These are phyloP conservation scores for Capsicum baccatum DNA, from an alignment of 257 asterid species.

Conservation along the genomic window DNA sequence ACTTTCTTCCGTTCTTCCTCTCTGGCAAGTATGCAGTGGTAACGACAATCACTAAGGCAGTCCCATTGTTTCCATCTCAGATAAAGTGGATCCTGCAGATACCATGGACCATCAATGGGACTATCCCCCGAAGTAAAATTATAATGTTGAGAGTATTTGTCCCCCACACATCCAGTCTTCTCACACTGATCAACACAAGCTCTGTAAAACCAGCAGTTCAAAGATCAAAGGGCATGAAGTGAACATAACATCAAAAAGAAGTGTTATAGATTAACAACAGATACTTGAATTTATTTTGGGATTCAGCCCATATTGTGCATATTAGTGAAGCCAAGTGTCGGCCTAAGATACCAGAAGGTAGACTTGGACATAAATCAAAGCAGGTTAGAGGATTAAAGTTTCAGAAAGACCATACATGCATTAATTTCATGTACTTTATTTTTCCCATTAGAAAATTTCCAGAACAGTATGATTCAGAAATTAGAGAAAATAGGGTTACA, in stretches of 20 bases:
- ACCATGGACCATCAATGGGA: conserved; percentile 77
- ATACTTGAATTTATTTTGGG: not conserved
- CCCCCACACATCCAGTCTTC: conserved; percentile 87
- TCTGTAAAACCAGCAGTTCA: conserved; percentile 52
- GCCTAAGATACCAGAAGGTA: not conserved
- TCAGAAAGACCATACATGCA: not conserved
- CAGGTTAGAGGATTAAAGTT: not conserved
- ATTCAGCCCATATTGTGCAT: not conserved
- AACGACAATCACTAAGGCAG: conserved; percentile 76
- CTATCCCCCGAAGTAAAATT: conserved; percentile 68
- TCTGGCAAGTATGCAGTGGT: conserved; percentile 79
- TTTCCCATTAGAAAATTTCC: not conserved
- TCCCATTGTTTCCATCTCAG: conserved; percentile 88
- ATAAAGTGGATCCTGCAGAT: conserved; percentile 91
- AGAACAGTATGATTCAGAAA: conserved; percentile 9
- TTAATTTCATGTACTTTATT: conserved; percentile 1
- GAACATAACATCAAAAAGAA: not conserved
- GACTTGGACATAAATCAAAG: not conserved
- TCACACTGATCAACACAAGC: conserved; percentile 70
- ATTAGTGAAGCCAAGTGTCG: not conserved
- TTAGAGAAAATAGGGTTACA: conserved; percentile 16
- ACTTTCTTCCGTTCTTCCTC: conserved; percentile 72
- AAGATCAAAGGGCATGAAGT: conserved; percentile 26
- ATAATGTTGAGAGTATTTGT: conserved; percentile 79
- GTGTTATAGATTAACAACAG: not conserved